phyloP scores from a whole-genome alignment of 352 stramenopile species.

The Globisporangium spiculum region DNA sequence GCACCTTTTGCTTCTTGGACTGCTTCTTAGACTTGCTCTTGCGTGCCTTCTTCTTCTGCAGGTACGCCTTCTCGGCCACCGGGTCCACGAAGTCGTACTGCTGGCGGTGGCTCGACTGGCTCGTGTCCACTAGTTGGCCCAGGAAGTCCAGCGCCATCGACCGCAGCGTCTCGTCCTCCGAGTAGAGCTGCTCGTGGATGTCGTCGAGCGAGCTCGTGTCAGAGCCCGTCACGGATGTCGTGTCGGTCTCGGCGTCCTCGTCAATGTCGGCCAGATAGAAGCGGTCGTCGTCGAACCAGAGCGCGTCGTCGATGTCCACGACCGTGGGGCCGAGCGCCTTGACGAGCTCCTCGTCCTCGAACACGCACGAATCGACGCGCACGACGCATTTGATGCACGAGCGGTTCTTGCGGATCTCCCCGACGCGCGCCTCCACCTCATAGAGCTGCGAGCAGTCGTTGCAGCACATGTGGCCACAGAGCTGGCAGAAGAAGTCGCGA shows the following conservation, averaged over 20 bases:
- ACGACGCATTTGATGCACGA: slow-evolving; percentile 43
- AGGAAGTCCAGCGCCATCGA: slow-evolving; percentile 45
- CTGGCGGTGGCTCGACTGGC: background rate
- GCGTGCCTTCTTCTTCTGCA: slow-evolving; percentile 5
- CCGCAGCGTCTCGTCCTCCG: slow-evolving; percentile 29
- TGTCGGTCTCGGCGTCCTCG: slow-evolving; percentile 27
- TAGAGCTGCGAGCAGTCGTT: slow-evolving; percentile 40
- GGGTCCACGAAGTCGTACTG: slow-evolving; percentile 15
- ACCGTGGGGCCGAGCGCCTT: slow-evolving; percentile 41
- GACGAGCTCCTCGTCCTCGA: slow-evolving; percentile 46
- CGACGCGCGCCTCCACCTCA: slow-evolving; percentile 39
- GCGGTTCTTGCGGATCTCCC: slow-evolving; percentile 38
- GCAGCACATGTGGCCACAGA: slow-evolving; percentile 47
- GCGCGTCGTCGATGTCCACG: slow-evolving; percentile 33
- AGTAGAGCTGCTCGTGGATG: slow-evolving; percentile 38
- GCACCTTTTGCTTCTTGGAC: slow-evolving; percentile 34
- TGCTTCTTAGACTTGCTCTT: slow-evolving; percentile 8
- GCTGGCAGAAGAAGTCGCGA: slow-evolving; percentile 49
- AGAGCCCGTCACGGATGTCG: slow-evolving; percentile 18
- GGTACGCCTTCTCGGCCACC: slow-evolving; percentile 1
- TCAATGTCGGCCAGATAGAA: slow-evolving; percentile 15
- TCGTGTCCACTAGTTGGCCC: slow-evolving; percentile 30
- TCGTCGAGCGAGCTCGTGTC: slow-evolving; percentile 29
- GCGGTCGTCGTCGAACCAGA: slow-evolving; percentile 33
- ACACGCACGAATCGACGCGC: slow-evolving; percentile 41